Evolutionary conservation across 768 basidiomycete genomes (phyloP), one percentile per base, ranked within the genome.

Genomic region (Rhodotorula diobovata): DNA sequence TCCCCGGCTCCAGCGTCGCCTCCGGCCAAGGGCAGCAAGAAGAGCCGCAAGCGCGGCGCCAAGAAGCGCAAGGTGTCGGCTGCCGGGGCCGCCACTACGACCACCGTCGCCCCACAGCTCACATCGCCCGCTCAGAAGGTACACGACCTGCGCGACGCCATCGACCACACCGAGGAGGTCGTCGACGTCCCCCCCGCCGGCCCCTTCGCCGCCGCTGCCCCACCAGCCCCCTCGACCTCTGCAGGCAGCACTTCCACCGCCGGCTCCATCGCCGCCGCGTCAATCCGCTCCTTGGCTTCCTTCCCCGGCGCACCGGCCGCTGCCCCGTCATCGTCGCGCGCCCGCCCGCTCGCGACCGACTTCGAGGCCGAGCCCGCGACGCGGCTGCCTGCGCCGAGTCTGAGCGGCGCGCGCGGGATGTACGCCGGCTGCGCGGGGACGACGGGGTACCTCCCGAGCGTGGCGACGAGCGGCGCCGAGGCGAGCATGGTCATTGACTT

Each of bases 311-410:
- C 41, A 11, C 28, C 28, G 39, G 25, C 9, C 18, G 23, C 34
- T 0, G 28, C 37, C 6, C 50, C 61, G 9, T 21, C 61, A 4
- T 7, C 55, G 8, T 8, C 12, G n/a, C 51, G 51, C 30, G 6
- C 51, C 1, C 59, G 70, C 11, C 70, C 70, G 4, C 46, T 54
- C 83, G 84, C 77, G 86, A 87, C 78, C 80, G 81, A 70, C 82
- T 82, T 56, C 84, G 70, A 71, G 20, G 41, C 41, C 15, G 65
- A 66, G 8, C 46, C 65, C 7, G 30, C 48, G 41, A 15, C 15
- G 4, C 8, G 10, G 11, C 48, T 66, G 25, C 30, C 45, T 2
- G 4, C n/a, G 7, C 32, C 25, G 41, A 28, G 28, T 12, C 37
- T 18, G 18, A 30, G 41, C 25, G 25, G 25, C 48, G 23, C 23